These are phyloP conservation scores for Penicillium herquei DNA, from an alignment of 495 filamentous ascomycete species.

Conservation along the genomic window DNA sequence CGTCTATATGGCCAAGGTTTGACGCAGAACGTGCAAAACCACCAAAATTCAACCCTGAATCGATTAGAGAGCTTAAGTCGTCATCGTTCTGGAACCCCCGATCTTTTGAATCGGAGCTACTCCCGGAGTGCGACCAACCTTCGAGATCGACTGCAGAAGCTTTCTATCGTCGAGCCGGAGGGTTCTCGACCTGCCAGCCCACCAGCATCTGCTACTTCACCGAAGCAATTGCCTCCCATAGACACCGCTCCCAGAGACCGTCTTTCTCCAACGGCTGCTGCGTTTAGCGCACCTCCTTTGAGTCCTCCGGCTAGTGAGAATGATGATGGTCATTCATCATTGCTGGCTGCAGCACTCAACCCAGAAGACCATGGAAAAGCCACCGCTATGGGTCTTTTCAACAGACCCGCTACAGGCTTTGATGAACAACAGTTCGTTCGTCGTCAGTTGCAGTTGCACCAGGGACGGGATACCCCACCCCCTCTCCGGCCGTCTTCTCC, in stretches of 20 bases:
- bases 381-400: slow-evolving; percentile 80
- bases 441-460: slow-evolving; percentile 74
- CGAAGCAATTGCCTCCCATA: slow-evolving; percentile 22
- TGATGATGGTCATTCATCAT: slow-evolving; percentile 54
- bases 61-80: slow-evolving; percentile 74
- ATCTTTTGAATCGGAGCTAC: slow-evolving; percentile 39
- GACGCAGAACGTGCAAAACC: slow-evolving; percentile 75
- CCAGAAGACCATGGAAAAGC: slow-evolving; percentile 82
- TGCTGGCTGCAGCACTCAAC: slow-evolving; percentile 59
- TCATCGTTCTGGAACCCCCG: slow-evolving; percentile 41
- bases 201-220: slow-evolving; percentile 40
- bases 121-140: slow-evolving; percentile 58
- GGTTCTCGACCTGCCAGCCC: slow-evolving; percentile 52
- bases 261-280: slow-evolving; percentile 21
- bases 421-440: slow-evolving; percentile 84
- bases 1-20: slow-evolving; percentile 84
- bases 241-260: slow-evolving; percentile 26
- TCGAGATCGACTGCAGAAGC: slow-evolving; percentile 54
- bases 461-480: slow-evolving; percentile 53
- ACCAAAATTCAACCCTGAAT: slow-evolving; percentile 72
- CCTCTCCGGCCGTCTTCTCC: slow-evolving; percentile 37
- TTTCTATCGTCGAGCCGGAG: slow-evolving; percentile 40
- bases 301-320: slow-evolving; percentile 73
- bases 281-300: slow-evolving; percentile 57
- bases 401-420: slow-evolving; percentile 71